Evolutionary conservation across 768 basidiomycete genomes (phyloP).

Genomic region (Russula earlei): DNA sequence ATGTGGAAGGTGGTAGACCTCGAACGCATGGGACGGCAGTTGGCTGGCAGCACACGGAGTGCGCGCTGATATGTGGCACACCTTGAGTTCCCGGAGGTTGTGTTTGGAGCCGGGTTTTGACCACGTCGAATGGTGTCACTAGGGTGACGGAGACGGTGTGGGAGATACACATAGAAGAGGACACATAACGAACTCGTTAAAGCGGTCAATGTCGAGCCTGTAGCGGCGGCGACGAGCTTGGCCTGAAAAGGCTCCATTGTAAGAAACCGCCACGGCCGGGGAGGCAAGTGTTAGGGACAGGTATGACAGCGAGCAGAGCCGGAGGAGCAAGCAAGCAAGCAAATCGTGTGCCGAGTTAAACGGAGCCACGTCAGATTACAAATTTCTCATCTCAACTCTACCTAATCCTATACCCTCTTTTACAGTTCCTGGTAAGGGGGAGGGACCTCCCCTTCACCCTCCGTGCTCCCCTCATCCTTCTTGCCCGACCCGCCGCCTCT

Average conservation of each 20-base stretch:
- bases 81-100: constrained; percentile 46
- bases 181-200: constrained; percentile 53
- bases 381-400: too few species aligned
- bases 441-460: constrained; percentile 30
- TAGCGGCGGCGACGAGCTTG: constrained; percentile 70
- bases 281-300: neutral
- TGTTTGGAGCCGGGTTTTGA: constrained; percentile 95
- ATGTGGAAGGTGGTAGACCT: constrained; percentile 33
- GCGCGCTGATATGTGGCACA: constrained; percentile 41
- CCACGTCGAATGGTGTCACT: constrained; percentile 99
- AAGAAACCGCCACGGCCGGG: neutral
- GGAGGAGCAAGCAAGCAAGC: neutral
- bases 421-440: constrained; percentile 35
- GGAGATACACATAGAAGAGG: neutral
- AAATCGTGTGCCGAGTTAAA: too few species aligned
- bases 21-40: constrained; percentile 22
- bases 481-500: constrained; percentile 40
- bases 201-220: constrained; percentile 73
- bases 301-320: too few species aligned
- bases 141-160: neutral
- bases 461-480: neutral
- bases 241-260: constrained; percentile 67
- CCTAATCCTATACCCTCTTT: too few species aligned
- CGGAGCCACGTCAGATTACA: too few species aligned
- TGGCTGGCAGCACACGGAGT: constrained; percentile 65